These are phyloP conservation scores for Linum trigynum DNA, from an alignment of 345 rosid genomes.

Conservation along the genomic window DNA sequence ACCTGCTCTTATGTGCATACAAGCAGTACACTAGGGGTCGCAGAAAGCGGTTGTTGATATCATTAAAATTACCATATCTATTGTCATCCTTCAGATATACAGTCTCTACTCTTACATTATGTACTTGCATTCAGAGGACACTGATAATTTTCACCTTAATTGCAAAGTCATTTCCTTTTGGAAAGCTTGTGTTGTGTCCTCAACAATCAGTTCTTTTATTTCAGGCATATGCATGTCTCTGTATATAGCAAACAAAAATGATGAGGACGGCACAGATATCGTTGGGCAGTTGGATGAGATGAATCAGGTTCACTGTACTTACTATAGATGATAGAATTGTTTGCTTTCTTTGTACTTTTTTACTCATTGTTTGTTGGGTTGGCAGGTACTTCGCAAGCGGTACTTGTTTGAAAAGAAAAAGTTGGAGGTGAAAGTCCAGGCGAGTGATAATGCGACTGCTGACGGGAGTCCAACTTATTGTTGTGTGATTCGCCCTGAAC, in stretches of 20 bases:
- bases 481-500: conserved; percentile 46
- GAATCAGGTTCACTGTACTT: conserved; percentile 37
- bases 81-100: not conserved
- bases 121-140: not conserved
- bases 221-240: conserved; percentile 76
- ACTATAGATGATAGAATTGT: conserved; percentile 11
- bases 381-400: conserved; percentile 59
- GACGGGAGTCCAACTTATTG: conserved; percentile 33
- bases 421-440: conserved; percentile 27
- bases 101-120: not conserved
- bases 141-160: too few species aligned
- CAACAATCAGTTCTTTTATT: not conserved
- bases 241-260: conserved; percentile 36
- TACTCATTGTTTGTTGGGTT: not conserved
- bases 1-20: too few species aligned
- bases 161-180: too few species aligned
- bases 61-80: not conserved
- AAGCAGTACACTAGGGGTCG: too few species aligned
- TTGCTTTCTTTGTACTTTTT: conserved; percentile 6
- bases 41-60: too few species aligned
- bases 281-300: conserved; percentile 53
- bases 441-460: conserved; percentile 17
- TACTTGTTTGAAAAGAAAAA: conserved; percentile 47
- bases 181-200: too few species aligned
- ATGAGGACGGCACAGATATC: conserved; percentile 30